Base-by-base conservation (phyloP, 345 rosid genomes). In the Euphorbia peplus region DNA sequence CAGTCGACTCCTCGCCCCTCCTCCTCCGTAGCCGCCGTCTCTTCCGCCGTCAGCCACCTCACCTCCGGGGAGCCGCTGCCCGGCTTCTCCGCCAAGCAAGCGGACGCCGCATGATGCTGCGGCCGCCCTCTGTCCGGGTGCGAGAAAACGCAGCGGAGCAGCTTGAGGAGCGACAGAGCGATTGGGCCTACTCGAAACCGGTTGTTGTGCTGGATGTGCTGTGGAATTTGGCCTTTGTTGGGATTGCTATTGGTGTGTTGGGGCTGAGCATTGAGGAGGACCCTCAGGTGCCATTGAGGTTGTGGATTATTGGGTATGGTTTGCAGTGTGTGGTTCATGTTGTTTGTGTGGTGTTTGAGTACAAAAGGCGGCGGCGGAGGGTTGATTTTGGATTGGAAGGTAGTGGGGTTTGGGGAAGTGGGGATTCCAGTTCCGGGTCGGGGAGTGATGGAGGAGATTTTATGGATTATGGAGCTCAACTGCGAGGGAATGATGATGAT, bases 71-170 rank as follows among this genome's bases (percentile, higher is more conserved):
- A 1, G 82, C 87, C 0, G 92, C 95, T 2, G 82, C 89, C 13
- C 80, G 96, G 46, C 80, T 91, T 64, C 80, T 93, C 44, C 91
- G 97, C 30, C 86, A 85, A 16, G 90, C 96, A 9, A 89, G 95
- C 54, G 84, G 86, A 76, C 90, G 93, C 1, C 81, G 85, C 35
- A 65, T 91, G 96, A 83, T 90, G 96, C 89, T 93, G 11, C 84
- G 91, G 0, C 95, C 81, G 64, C 89, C 95, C 0, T 93, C 98
- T 18, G 84, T 88, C 37, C 78, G 85, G 61, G 96, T 93, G 25
- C 85, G 97, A 6, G 97, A 91, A 67, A 79, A 76, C 22, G 96
- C 97, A 6, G 96, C 96, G 6, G 98, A 91, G 83, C 98, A 93
- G 84, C 86, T 93, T 18, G 96, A 91, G 75, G 91, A 81, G 76